phyloP scores from a whole-genome alignment of 2,329 filamentous ascomycete genomes.

The Verticillium dahliae region DNA sequence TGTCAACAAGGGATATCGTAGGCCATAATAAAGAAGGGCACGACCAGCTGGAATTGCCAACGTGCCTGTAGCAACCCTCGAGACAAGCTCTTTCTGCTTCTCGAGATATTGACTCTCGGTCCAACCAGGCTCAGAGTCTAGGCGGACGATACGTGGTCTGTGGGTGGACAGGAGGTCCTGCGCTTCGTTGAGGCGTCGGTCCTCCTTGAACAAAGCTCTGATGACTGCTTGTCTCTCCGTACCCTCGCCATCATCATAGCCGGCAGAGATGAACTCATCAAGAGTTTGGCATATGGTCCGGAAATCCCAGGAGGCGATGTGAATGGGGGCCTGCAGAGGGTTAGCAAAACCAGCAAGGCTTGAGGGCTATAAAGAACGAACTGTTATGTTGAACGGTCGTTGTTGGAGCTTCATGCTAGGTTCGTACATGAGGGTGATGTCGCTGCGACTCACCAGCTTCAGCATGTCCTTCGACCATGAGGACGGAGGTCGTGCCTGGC shows the following conservation, averaged over 20 bases:
- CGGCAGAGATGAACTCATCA: conserved; percentile 51
- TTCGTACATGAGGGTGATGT: conserved; percentile 63
- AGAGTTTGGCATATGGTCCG: conserved; percentile 67
- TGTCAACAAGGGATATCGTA: conserved; percentile 81
- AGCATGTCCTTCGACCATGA: conserved; percentile 69
- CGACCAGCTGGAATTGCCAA: conserved; percentile 83
- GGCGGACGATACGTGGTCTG: conserved; percentile 71
- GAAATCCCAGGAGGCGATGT: conserved; percentile 66
- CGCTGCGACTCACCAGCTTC: conserved; percentile 71
- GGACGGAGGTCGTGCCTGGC: conserved; percentile 73
- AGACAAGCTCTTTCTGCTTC: conserved; percentile 84
- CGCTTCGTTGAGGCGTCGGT: conserved; percentile 83
- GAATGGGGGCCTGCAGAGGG: conserved; percentile 45
- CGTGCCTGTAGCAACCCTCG: conserved; percentile 79
- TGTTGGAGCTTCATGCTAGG: conserved; percentile 31
- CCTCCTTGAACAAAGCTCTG: conserved; percentile 81
- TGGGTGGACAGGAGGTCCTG: conserved; percentile 79
- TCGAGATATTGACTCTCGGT: conserved; percentile 83
- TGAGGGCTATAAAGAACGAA: conserved; percentile 20
- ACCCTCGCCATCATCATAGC: conserved; percentile 73
- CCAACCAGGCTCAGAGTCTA: conserved; percentile 69
- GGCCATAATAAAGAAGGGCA: conserved; percentile 80
- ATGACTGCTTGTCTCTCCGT: conserved; percentile 79
- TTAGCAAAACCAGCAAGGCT: conserved; percentile 13
- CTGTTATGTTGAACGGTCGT: conserved; percentile 31